Conservation (phyloP, 73 alveolate genomes). For the Halteria grandinella region DNA sequence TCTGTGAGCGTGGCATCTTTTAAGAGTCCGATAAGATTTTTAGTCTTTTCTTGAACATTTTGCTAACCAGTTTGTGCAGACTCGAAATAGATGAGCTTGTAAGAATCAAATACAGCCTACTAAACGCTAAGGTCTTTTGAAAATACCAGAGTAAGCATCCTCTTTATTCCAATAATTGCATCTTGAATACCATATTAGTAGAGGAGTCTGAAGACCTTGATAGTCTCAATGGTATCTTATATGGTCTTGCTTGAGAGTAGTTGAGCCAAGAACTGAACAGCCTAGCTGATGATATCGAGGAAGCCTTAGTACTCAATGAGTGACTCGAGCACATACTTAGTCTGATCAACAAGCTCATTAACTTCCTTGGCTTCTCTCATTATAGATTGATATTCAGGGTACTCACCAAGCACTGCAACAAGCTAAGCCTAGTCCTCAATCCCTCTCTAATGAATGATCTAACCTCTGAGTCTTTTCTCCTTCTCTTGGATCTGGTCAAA, state of each 20-base stretch:
- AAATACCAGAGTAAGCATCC: constrained; percentile 62
- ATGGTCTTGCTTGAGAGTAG: constrained; percentile 75
- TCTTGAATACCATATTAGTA: constrained; percentile 67
- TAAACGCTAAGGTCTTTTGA: constrained; percentile 53
- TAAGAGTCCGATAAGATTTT: constrained; percentile 59
- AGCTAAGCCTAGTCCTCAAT: background rate
- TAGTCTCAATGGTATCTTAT: constrained; percentile 81
- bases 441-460: background rate
- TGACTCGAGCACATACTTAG: constrained; percentile 24
- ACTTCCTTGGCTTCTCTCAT: constrained; percentile 49
- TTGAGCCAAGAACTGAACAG: constrained; percentile 68
- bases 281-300: constrained; percentile 63
- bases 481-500: background rate
- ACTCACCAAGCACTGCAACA: constrained; percentile 40
- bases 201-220: constrained; percentile 71
- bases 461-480: background rate
- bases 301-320: constrained; percentile 71
- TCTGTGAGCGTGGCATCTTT: constrained; percentile 77
- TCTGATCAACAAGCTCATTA: constrained; percentile 13
- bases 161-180: constrained; percentile 67
- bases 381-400: constrained; percentile 47
- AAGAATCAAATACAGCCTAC: constrained; percentile 63
- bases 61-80: constrained; percentile 48
- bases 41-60: constrained; percentile 65
- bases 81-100: constrained; percentile 72